Conservation (phyloP, 345 rosid genomes). For the Ricinus communis region DNA sequence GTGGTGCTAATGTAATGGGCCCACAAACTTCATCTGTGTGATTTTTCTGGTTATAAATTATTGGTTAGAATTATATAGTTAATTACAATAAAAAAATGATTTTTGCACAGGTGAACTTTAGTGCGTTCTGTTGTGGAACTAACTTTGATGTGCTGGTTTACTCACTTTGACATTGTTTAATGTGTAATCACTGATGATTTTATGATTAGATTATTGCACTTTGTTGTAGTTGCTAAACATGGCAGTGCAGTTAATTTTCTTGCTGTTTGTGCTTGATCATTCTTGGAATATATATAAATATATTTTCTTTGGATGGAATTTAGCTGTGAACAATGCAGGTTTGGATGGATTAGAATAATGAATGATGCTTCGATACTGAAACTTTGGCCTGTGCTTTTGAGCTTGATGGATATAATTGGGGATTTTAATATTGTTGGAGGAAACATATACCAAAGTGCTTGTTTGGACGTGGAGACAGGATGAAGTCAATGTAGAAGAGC, state of each 20-base stretch:
- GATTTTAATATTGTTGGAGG: no score
- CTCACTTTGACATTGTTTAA: slow-evolving; percentile 3
- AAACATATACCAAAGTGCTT: no score
- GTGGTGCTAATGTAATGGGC: slow-evolving; percentile 19
- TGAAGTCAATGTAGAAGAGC: no score
- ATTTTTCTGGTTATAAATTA: neutral
- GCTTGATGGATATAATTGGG: neutral
- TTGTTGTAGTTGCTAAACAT: neutral
- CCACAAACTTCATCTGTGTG: slow-evolving; percentile 26
- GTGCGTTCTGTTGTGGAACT: neutral
- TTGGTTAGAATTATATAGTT: neutral
- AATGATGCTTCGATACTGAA: neutral
- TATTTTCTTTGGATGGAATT: no score
- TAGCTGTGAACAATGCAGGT: neutral
- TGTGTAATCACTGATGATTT: neutral
- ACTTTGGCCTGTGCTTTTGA: neutral
- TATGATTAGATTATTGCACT: slow-evolving; percentile 1
- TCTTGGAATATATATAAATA: no score
- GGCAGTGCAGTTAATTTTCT: neutral
- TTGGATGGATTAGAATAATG: neutral
- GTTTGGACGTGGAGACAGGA: no score
- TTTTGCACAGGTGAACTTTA: no score
- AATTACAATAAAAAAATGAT: neutral
- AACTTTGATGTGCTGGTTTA: neutral
- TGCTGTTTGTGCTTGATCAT: no score